A percentile compares a stretch with the other conserved stretches of the same genome.
Conservation (phyloP, 106 monocot genomes). For the Triglochin maritima region DNA sequence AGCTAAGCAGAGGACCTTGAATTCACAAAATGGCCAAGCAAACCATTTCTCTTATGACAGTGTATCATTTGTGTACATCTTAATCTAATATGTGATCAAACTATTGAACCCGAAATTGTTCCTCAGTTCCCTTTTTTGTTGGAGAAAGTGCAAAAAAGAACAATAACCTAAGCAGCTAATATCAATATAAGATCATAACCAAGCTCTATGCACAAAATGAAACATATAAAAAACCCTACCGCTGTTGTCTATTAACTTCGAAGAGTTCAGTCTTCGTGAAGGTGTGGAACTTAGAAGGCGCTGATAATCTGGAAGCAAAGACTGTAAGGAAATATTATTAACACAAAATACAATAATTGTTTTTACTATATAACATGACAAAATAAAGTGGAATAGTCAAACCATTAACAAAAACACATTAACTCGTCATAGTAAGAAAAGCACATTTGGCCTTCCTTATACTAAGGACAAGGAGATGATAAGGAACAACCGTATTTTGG, state of each 20-base stretch:
- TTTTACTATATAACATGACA: conserved; percentile 1
- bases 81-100: no score
- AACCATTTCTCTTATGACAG: no score
- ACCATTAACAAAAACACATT: no score
- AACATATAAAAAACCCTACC: conserved; percentile 38
- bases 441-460: background rate
- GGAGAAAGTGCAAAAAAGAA: no score
- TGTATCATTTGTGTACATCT: no score
- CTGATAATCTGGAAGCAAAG: conserved; percentile 96
- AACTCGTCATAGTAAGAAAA: no score
- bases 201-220: background rate
- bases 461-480: background rate
- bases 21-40: no score
- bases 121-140: no score
- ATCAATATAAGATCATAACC: background rate
- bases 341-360: conserved; percentile 17
- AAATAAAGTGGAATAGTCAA: background rate
- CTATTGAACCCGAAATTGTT: no score
- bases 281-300: conserved; percentile 87
- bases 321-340: conserved; percentile 20
- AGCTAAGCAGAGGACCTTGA: no score
- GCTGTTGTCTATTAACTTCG: conserved; percentile 82
- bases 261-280: conserved; percentile 81
- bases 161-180: background rate
- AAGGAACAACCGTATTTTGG: background rate